These are phyloP conservation scores for Tetrastigma voinierianum DNA, from an alignment of 164 flowering plant genomes.

Conservation along the genomic window DNA sequence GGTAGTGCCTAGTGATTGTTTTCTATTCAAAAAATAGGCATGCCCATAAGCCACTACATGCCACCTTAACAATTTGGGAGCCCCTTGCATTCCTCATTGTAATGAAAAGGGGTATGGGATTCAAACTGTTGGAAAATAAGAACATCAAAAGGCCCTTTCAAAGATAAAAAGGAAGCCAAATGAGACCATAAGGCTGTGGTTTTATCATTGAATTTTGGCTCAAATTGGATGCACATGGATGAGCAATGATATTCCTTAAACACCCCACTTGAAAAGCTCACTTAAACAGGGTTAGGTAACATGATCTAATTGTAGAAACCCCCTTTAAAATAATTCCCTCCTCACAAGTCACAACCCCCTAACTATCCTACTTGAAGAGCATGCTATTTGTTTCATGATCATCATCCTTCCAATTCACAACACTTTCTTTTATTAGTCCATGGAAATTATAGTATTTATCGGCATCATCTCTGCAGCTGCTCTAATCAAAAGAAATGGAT, in stretches of 20 bases:
- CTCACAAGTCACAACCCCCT: background rate
- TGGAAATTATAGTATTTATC: background rate
- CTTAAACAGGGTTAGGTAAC: background rate
- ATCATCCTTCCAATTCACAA: too few species aligned
- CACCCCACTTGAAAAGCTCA: background rate
- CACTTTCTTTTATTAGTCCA: background rate
- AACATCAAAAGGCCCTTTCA: conserved; percentile 1
- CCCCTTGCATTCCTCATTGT: conserved; percentile 5
- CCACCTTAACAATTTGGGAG: conserved; percentile 23
- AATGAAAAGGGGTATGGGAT: background rate
- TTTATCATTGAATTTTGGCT: conserved; percentile 25
- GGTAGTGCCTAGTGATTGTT: conserved; percentile 15
- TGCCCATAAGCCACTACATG: conserved; percentile 22
- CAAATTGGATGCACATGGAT: conserved; percentile 38
- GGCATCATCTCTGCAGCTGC: conserved; percentile 7
- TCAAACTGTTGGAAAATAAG: conserved; percentile 4
- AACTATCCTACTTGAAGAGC: too few species aligned
- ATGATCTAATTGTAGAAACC: too few species aligned
- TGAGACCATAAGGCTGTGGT: conserved; percentile 16
- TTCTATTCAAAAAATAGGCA: conserved; percentile 11
- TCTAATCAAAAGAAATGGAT: too few species aligned
- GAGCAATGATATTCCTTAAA: conserved; percentile 17
- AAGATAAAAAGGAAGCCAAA: conserved; percentile 9
- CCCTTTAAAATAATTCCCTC: conserved; percentile 1
- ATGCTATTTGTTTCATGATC: too few species aligned